These are phyloP conservation scores for Hordeum vulgare DNA, from an alignment of 176 grass and related monocot genomes.

Conservation along the genomic window MorexV3_pseudomolecules_assembly NC_058524.1:601843408-601843907, in stretches of 20 bases:
- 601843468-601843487: constrained; percentile 42
- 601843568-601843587: constrained; percentile 82
- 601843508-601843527: constrained; percentile 36
- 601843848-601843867: constrained; percentile 60
- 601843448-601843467: constrained; percentile 19
- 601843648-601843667: constrained; percentile 81
- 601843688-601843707: constrained; percentile 79
- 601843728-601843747: no score
- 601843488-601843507: constrained; percentile 28
- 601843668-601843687: constrained; percentile 37
- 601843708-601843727: constrained; percentile 69
- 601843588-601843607: constrained; percentile 76
- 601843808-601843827: constrained; percentile 3
- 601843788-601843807: neutral
- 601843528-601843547: constrained; percentile 31
- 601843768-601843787: no score
- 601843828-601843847: constrained; percentile 64
- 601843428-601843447: neutral
- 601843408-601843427: constrained; percentile 13
- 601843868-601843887: constrained; percentile 69
- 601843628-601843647: constrained; percentile 46
- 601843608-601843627: constrained; percentile 57
- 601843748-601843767: no score
- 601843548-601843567: constrained; percentile 35
- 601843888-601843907: constrained; percentile 62